Percentiles rank a stretch among this genome's conserved stretches.
Evolutionary conservation across 2,329 filamentous ascomycete genomes (phyloP).

Genomic region (Penicillium expansum): DNA sequence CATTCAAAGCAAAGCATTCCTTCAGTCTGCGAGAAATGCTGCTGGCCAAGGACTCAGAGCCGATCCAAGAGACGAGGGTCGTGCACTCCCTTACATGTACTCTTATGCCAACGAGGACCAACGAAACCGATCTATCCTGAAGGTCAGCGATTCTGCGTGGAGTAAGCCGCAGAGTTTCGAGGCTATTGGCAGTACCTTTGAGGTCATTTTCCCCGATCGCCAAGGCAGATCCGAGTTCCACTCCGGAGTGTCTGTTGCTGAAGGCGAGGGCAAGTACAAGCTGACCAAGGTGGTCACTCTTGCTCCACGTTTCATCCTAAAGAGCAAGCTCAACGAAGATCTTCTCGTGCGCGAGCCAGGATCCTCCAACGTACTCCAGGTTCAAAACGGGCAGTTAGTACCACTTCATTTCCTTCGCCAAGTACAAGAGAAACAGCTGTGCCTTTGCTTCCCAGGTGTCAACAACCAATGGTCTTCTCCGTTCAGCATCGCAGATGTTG

Average conservation of each 20-base stretch:
- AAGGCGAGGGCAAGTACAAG: constrained; percentile 96
- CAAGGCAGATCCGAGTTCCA: constrained; percentile 78
- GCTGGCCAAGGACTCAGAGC: constrained; percentile 73
- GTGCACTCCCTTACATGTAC: constrained; percentile 91
- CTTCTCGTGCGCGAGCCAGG: constrained; percentile 88
- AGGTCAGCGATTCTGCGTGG: constrained; percentile 87
- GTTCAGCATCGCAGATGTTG: constrained; percentile 94
- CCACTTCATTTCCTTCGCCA: constrained; percentile 89
- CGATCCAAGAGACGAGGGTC: constrained; percentile 52
- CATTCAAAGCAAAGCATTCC: constrained; percentile 82
- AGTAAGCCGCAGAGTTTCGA: constrained; percentile 98
- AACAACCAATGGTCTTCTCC: constrained; percentile 98
- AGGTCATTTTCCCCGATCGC: constrained; percentile 75
- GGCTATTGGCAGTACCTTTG: constrained; percentile 88
- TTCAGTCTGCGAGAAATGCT: constrained; percentile 76
- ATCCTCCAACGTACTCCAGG: constrained; percentile 76
- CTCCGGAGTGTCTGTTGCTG: constrained; percentile 80
- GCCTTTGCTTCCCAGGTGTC: constrained; percentile 85
- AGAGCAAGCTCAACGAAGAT: constrained; percentile 87
- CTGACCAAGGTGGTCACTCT: constrained; percentile 93
- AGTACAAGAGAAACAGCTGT: constrained; percentile 79
- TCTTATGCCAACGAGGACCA: constrained; percentile 86
- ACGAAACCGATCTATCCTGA: constrained; percentile 83
- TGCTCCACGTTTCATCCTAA: constrained; percentile 85
- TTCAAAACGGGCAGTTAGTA: constrained; percentile 74